Conservation (phyloP, 345 rosid species). For the Pseudoturritis turrita region DNA sequence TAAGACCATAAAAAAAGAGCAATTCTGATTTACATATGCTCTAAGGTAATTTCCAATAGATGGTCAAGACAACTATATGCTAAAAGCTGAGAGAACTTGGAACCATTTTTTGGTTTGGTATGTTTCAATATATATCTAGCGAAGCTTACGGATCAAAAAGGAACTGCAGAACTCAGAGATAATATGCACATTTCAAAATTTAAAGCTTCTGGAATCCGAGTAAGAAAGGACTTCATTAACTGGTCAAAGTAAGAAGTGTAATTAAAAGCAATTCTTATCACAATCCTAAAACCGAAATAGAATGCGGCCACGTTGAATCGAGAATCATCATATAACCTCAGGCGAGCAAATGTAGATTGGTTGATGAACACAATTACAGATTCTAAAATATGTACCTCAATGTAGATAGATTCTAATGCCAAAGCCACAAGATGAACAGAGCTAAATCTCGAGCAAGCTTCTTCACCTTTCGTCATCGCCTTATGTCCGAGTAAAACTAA, state of each 20-base stretch:
- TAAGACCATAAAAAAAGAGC: neutral
- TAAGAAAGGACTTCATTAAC: conserved; percentile 12
- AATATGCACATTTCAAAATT: neutral
- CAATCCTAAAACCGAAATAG: conserved; percentile 12
- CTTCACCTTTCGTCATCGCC: conserved; percentile 12
- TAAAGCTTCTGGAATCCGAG: conserved; percentile 6
- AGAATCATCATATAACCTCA: conserved; percentile 9
- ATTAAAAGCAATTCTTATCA: neutral
- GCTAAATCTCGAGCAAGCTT: neutral
- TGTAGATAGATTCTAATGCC: conserved; percentile 11
- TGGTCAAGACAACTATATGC: neutral
- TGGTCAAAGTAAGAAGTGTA: conserved; percentile 13
- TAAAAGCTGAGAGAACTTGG: neutral
- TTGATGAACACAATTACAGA: conserved; percentile 1
- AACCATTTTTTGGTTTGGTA: neutral
- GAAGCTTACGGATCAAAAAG: neutral
- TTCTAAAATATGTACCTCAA: conserved; percentile 30
- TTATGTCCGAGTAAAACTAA: neutral
- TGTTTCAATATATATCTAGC: neutral
- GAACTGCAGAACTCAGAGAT: neutral
- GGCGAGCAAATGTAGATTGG: conserved; percentile 13
- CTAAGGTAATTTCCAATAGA: neutral
- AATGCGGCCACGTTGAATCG: neutral
- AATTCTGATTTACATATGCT: neutral
- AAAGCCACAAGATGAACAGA: conserved; percentile 6